Conservation (phyloP, 208 protist species). For the Herpetomonas samuelpessoai region DNA sequence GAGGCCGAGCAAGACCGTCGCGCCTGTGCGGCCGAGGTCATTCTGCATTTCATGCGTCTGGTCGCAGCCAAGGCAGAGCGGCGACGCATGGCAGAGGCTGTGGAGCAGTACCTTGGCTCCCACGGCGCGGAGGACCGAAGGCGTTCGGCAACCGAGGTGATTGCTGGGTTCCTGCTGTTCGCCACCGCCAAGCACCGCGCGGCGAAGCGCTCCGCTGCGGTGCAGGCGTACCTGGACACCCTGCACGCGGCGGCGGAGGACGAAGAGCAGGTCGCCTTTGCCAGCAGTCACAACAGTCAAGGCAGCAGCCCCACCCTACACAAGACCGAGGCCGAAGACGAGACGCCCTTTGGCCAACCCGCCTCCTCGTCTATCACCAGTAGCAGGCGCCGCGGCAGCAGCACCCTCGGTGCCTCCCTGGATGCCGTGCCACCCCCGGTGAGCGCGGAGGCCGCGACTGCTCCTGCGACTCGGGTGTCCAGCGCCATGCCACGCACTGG, state of each 20-base stretch:
- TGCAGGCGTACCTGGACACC: neutral
- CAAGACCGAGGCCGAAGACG: neutral
- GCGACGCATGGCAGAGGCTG: neutral
- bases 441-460: too few relatives aligned
- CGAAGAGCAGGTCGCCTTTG: neutral
- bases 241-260: neutral
- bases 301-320: neutral
- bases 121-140: neutral
- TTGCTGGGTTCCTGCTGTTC: too few relatives aligned
- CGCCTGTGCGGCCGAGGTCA: neutral
- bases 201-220: too few relatives aligned
- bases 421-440: too few relatives aligned
- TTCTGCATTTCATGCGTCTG: neutral
- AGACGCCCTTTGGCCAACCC: too few relatives aligned
- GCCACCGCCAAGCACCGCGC: too few relatives aligned
- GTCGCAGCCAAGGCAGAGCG: neutral
- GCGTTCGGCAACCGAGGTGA: too few relatives aligned
- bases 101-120: constrained; percentile 1
- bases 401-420: too few relatives aligned
- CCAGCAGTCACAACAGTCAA: neutral
- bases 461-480: neutral
- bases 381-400: too few relatives aligned
- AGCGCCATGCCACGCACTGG: too few relatives aligned
- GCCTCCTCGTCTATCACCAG: too few relatives aligned
- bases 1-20: neutral